phyloP scores from a whole-genome alignment of 805 yeast genomes.

The Zygosaccharomyces rouxii region DNA sequence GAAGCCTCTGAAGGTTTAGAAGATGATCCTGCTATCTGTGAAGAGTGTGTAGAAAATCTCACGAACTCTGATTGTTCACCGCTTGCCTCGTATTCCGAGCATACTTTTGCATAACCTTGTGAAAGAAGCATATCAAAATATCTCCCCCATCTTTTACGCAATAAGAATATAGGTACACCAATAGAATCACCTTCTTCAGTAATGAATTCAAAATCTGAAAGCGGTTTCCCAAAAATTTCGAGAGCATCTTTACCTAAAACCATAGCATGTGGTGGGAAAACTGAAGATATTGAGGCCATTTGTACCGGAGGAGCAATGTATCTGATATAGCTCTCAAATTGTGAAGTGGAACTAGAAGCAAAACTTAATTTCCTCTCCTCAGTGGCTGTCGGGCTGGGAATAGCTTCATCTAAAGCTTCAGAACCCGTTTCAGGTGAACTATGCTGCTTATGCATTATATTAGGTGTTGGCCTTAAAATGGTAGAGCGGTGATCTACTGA shows the following conservation, averaged over 20 bases:
- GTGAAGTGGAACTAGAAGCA: conserved; percentile 22
- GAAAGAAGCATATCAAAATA: conserved; percentile 60
- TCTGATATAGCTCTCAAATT: conserved; percentile 66
- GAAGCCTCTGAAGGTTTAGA: conserved; percentile 17
- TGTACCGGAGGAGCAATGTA: conserved; percentile 70
- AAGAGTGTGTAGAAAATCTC: conserved; percentile 16
- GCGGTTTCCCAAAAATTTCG: conserved; percentile 56
- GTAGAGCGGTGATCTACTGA: neutral
- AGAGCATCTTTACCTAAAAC: conserved; percentile 72
- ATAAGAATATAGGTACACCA: conserved; percentile 54
- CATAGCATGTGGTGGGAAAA: conserved; percentile 72
- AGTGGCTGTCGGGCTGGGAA: neutral
- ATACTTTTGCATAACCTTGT: conserved; percentile 59
- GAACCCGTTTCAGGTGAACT: neutral
- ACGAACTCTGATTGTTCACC: conserved; percentile 16
- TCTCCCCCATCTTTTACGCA: conserved; percentile 74
- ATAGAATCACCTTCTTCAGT: conserved; percentile 67
- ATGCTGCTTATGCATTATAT: neutral
- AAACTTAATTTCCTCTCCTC: conserved; percentile 11
- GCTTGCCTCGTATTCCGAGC: conserved; percentile 30
- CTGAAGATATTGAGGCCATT: conserved; percentile 61
- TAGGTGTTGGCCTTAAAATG: neutral
- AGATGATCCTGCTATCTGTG: conserved; percentile 7
- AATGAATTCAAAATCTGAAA: conserved; percentile 69
- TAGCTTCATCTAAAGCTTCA: neutral